Conservation (phyloP, 2,329 filamentous ascomycete genomes). For the Ophiobolus disseminans region DNA sequence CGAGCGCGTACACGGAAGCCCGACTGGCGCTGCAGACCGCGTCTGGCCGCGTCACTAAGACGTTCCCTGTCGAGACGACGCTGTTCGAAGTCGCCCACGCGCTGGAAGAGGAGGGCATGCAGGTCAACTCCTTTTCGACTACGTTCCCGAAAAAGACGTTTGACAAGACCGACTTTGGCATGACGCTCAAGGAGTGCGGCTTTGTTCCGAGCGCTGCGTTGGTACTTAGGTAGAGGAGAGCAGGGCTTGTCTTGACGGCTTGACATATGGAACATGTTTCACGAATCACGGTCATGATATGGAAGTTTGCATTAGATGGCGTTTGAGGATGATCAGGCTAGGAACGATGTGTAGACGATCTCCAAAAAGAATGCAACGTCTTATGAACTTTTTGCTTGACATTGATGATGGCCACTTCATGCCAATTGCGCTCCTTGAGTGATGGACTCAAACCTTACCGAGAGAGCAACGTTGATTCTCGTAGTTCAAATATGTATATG, state of each 20-base stretch:
- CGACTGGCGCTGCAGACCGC: slow-evolving; percentile 81
- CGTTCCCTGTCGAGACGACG: slow-evolving; percentile 85
- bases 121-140: slow-evolving; percentile 78
- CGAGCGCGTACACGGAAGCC: slow-evolving; percentile 78
- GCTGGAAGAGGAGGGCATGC: slow-evolving; percentile 72
- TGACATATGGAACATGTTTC: not conserved
- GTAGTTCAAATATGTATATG: too few species aligned
- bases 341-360: not conserved
- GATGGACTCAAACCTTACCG: too few species aligned
- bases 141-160: slow-evolving; percentile 90
- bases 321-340: slow-evolving; percentile 1
- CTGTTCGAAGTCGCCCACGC: slow-evolving; percentile 88
- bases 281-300: slow-evolving; percentile 4
- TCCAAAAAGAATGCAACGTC: not conserved
- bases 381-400: not conserved
- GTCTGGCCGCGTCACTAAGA: slow-evolving; percentile 82
- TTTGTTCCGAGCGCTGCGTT: slow-evolving; percentile 90
- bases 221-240: slow-evolving; percentile 62
- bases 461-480: too few species aligned
- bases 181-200: slow-evolving; percentile 91
- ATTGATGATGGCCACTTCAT: too few species aligned
- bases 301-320: slow-evolving; percentile 25
- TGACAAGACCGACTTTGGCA: slow-evolving; percentile 74
- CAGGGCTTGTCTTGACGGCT: not conserved
- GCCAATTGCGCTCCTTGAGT: too few species aligned